These are phyloP conservation scores for Tolypocladium album DNA, from an alignment of 2,329 filamentous ascomycete genomes.

Conservation along the genomic window DNA sequence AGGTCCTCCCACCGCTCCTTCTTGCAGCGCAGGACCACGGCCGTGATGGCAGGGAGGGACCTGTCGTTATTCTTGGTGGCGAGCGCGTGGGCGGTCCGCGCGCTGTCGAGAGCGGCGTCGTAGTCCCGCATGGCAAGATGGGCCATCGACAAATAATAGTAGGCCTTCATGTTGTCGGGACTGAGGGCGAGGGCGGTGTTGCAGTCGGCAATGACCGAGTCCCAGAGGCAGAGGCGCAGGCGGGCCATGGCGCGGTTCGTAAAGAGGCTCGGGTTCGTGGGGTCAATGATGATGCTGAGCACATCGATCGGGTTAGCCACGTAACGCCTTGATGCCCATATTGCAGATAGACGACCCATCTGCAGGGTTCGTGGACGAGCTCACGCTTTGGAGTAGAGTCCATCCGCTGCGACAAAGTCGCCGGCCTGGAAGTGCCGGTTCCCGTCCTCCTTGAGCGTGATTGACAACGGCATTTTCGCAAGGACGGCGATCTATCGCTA, in stretches of 20 bases:
- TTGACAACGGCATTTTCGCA: slow-evolving; percentile 21
- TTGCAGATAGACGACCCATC: not conserved
- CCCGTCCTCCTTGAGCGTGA: slow-evolving; percentile 44
- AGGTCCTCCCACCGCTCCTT: slow-evolving; percentile 74
- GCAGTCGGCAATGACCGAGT: slow-evolving; percentile 69
- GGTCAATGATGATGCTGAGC: slow-evolving; percentile 64
- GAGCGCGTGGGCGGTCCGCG: slow-evolving; percentile 60
- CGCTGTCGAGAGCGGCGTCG: slow-evolving; percentile 61
- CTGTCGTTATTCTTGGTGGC: slow-evolving; percentile 54
- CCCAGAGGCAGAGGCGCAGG: slow-evolving; percentile 62
- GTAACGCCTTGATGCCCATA: not conserved
- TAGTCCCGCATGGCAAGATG: slow-evolving; percentile 56
- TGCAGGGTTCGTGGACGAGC: no score
- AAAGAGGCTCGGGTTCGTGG: slow-evolving; percentile 68
- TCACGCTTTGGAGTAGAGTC: slow-evolving; percentile 61
- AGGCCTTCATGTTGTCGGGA: slow-evolving; percentile 62
- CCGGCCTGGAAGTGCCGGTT: slow-evolving; percentile 55
- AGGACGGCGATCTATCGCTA: not conserved
- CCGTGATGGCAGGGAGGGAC: slow-evolving; percentile 60
- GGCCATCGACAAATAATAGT: slow-evolving; percentile 75
- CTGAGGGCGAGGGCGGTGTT: slow-evolving; percentile 60
- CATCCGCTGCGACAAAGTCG: slow-evolving; percentile 56
- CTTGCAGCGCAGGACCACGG: slow-evolving; percentile 68
- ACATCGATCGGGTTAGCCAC: not conserved
- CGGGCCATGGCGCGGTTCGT: slow-evolving; percentile 83